Evolutionary conservation across 1,139 yeast genomes (phyloP).

Genomic region (Wickerhamomyces sp.): DNA sequence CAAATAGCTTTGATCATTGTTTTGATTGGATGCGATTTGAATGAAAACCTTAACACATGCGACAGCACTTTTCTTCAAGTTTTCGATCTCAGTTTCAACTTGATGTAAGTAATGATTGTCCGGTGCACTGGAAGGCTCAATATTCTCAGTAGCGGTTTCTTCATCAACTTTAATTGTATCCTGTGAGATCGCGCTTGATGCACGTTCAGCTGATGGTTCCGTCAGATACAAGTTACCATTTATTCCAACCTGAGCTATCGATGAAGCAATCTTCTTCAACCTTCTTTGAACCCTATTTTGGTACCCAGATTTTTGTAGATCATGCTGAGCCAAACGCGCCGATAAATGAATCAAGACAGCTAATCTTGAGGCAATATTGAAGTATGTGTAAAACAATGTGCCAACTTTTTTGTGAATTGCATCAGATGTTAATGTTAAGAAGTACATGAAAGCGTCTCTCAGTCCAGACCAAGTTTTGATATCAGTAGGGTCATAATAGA

Average conservation of each 20-base stretch:
- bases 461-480: conserved; percentile 54
- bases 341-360: conserved; percentile 46
- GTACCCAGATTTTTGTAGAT: conserved; percentile 40
- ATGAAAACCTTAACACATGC: conserved; percentile 21
- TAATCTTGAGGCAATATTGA: conserved; percentile 44
- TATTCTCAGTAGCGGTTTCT: not conserved
- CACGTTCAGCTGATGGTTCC: conserved; percentile 22
- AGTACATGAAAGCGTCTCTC: conserved; percentile 39
- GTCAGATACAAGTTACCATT: conserved; percentile 52
- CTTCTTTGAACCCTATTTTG: conserved; percentile 42
- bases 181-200: conserved; percentile 24
- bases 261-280: conserved; percentile 44
- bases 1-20: conserved; percentile 31
- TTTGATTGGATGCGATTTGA: conserved; percentile 22
- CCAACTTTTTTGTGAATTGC: conserved; percentile 46
- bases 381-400: conserved; percentile 46
- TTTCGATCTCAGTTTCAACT: conserved; percentile 17
- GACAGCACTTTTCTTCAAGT: conserved; percentile 17
- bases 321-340: conserved; percentile 47
- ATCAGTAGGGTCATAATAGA: conserved; percentile 55
- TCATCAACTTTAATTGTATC: conserved; percentile 19
- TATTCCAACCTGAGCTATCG: conserved; percentile 56
- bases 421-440: conserved; percentile 42
- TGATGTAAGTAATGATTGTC: conserved; percentile 23
- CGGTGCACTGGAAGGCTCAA: conserved; percentile 1